Conservation (phyloP, 495 filamentous ascomycete species). For the Xylaria acuta region DNA sequence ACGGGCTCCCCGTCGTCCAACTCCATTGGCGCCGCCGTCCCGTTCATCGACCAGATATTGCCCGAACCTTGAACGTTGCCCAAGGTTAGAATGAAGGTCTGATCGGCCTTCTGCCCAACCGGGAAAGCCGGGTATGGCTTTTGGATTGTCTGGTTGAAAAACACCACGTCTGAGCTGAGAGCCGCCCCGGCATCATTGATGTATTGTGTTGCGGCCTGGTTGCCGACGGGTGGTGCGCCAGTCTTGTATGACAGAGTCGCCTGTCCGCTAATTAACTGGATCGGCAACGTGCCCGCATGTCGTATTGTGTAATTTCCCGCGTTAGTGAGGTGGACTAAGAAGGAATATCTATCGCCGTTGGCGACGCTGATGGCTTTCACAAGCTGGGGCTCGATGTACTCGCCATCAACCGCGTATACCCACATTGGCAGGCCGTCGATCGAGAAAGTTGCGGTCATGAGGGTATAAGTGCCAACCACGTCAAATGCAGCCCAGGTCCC, state of each 20-base stretch:
- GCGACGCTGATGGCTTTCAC: constrained; percentile 46
- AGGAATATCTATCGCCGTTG: constrained; percentile 52
- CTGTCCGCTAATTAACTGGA: constrained; percentile 46
- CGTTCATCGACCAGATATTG: constrained; percentile 5
- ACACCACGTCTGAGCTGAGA: constrained; percentile 43
- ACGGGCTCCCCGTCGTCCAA: constrained; percentile 43
- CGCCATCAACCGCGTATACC: constrained; percentile 54
- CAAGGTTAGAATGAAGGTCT: constrained; percentile 49
- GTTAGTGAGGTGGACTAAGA: constrained; percentile 47
- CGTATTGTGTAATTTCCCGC: constrained; percentile 50
- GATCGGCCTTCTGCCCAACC: constrained; percentile 50
- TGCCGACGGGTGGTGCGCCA: constrained; percentile 22
- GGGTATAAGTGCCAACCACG: constrained; percentile 50
- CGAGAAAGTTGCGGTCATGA: constrained; percentile 50
- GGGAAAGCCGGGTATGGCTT: constrained; percentile 50
- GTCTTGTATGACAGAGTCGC: constrained; percentile 46
- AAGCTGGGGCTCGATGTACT: constrained; percentile 48
- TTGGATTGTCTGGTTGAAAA: constrained; percentile 45
- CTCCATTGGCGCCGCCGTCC: background rate
- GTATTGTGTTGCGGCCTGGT: background rate
- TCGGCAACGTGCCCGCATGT: constrained; percentile 37
- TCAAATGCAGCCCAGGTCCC: constrained; percentile 56
- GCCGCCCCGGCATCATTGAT: constrained; percentile 1
- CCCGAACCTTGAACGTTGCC: constrained; percentile 35
- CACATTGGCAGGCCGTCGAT: constrained; percentile 53